These are phyloP conservation scores for Lithospermum erythrorhizon DNA, from an alignment of 257 asterid genomes.

Conservation along the genomic window DNA sequence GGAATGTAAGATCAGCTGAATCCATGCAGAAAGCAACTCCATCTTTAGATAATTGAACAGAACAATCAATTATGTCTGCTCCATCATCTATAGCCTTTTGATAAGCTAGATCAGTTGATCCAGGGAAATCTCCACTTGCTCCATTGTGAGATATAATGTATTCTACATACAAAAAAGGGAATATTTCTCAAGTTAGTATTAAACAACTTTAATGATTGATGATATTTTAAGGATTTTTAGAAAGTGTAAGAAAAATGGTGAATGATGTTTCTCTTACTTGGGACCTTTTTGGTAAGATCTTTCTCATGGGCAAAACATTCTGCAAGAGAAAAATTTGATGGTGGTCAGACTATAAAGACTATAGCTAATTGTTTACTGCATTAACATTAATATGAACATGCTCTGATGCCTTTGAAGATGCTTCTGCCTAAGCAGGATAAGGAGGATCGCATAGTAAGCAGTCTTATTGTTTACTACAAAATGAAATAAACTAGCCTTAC, in stretches of 20 bases:
- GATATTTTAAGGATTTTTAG: not conserved
- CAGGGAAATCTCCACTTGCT: constrained; percentile 85
- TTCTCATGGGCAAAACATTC: not conserved
- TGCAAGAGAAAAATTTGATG: not conserved
- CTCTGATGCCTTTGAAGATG: too few relatives aligned
- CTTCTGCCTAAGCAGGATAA: too few relatives aligned
- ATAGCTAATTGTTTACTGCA: too few relatives aligned
- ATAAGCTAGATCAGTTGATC: constrained; percentile 78
- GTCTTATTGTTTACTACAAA: too few relatives aligned
- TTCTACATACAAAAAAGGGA: constrained; percentile 16
- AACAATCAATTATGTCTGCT: constrained; percentile 77
- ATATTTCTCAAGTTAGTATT: not conserved
- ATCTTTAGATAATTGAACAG: constrained; percentile 81
- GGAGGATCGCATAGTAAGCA: too few relatives aligned
- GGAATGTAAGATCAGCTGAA: constrained; percentile 52
- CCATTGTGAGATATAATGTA: constrained; percentile 76
- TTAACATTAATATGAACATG: too few relatives aligned
- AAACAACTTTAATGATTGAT: not conserved
- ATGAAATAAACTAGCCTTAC: constrained; percentile 22
- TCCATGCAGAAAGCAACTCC: constrained; percentile 76
- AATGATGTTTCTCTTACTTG: not conserved
- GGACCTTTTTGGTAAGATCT: not conserved
- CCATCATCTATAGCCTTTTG: constrained; percentile 83
- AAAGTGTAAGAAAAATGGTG: not conserved
- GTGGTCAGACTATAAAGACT: not conserved